Conservation (phyloP, 345 rosid genomes). For the Murraya koenigii region DNA sequence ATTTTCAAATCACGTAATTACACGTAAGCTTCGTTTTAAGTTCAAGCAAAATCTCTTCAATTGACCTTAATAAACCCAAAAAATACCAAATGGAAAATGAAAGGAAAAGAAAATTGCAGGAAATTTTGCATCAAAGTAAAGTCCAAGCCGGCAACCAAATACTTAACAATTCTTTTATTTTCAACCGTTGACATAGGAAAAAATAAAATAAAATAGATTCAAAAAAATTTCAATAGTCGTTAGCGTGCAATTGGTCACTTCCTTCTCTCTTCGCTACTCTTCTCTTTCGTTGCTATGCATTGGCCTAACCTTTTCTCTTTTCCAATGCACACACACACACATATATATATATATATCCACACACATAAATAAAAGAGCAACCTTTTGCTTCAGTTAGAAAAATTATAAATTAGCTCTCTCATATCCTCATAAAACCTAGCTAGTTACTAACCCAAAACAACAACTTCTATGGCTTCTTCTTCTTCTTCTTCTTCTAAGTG, state of each 20-base stretch:
- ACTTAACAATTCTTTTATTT: not conserved
- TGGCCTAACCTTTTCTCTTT: conserved; percentile 14
- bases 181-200: conserved; percentile 32
- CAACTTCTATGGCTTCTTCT: conserved; percentile 20
- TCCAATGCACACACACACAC: not conserved
- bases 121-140: not conserved
- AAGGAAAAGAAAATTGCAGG: not conserved
- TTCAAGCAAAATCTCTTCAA: not conserved
- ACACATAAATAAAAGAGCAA: not conserved
- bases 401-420: not conserved
- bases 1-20: not conserved
- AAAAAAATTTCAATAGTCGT: conserved; percentile 17
- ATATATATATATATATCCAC: not conserved
- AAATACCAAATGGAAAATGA: not conserved
- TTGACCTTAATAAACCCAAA: not conserved
- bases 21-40: not conserved
- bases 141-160: conserved; percentile 32
- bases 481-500: conserved; percentile 11
- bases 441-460: not conserved
- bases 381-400: not conserved
- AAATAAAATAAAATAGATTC: not conserved
- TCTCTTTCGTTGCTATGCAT: conserved; percentile 11
- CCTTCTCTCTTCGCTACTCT: conserved; percentile 9
- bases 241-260: conserved; percentile 40
- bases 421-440: conserved; percentile 24